Evolutionary conservation across 768 basidiomycete genomes (phyloP).

Genomic region (Sarcodon aspratus): DNA sequence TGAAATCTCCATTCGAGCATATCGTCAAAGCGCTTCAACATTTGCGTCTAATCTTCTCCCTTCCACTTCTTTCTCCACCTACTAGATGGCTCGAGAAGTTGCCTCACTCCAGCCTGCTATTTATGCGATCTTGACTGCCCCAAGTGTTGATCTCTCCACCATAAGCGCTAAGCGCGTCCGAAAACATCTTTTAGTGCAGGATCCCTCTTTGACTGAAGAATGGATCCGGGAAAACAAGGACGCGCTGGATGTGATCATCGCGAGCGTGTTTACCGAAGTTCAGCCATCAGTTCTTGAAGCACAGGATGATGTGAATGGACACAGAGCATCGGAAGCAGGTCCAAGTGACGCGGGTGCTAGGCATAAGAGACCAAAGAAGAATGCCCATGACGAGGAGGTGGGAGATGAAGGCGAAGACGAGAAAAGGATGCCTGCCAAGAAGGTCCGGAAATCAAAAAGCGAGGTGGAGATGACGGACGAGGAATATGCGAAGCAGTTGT

Average conservation of each 20-base stretch:
- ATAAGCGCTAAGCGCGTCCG: slow-evolving; percentile 88
- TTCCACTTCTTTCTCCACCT: too few relatives aligned
- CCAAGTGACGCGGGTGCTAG: slow-evolving; percentile 9
- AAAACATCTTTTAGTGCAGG: slow-evolving; percentile 48
- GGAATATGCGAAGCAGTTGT: slow-evolving; percentile 31
- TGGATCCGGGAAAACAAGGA: slow-evolving; percentile 55
- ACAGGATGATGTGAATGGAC: slow-evolving; percentile 5
- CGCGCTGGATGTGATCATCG: slow-evolving; percentile 61
- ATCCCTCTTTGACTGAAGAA: slow-evolving; percentile 43
- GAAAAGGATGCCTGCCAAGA: slow-evolving; percentile 16
- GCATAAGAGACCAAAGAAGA: slow-evolving; percentile 9
- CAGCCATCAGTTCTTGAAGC: slow-evolving; percentile 18
- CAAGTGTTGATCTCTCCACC: slow-evolving; percentile 64
- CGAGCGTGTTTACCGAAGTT: slow-evolving; percentile 50
- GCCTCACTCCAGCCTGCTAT: slow-evolving; percentile 36
- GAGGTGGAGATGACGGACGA: slow-evolving; percentile 22
- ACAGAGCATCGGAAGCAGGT: not conserved
- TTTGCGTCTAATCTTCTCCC: too few relatives aligned
- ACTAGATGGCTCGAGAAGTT: too few relatives aligned
- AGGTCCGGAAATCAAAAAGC: slow-evolving; percentile 10
- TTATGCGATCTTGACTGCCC: slow-evolving; percentile 59
- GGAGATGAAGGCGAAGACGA: slow-evolving; percentile 6
- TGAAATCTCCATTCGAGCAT: too few relatives aligned
- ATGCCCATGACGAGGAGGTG: slow-evolving; percentile 13
- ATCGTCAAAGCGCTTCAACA: too few relatives aligned